A percentile compares a stretch with the other conserved stretches of the same genome.
Evolutionary conservation across 106 monocot genomes (phyloP).

Genomic region (Gastrodia elata): DNA sequence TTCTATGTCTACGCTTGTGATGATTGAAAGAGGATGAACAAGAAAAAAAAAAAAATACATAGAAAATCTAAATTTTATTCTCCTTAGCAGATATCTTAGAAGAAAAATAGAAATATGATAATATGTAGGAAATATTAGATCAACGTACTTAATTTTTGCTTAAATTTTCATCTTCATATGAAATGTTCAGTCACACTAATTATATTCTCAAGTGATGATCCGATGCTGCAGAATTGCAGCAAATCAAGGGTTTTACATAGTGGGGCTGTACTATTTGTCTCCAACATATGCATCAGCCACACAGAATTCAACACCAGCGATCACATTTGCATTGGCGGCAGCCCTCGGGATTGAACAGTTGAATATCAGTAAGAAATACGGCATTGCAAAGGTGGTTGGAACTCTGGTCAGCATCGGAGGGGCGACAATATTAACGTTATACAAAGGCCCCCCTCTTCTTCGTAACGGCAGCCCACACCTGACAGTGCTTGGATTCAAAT

Average conservation of each 20-base stretch:
- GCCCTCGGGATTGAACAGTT: conserved; percentile 75
- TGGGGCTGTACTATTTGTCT: conserved; percentile 68
- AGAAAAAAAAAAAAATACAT: no score
- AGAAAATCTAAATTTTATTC: no score
- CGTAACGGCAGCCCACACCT: conserved; percentile 8
- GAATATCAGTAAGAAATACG: conserved; percentile 37
- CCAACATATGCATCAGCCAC: conserved; percentile 89
- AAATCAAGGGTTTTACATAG: conserved; percentile 79
- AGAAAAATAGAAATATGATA: no score
- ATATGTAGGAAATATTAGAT: no score
- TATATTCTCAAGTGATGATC: not conserved
- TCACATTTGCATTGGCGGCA: conserved; percentile 79
- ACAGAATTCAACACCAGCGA: conserved; percentile 68
- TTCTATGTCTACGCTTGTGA: no score
- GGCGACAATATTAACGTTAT: conserved; percentile 76
- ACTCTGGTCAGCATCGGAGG: conserved; percentile 68
- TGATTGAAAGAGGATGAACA: no score
- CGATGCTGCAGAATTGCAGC: conserved; percentile 45
- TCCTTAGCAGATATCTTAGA: no score
- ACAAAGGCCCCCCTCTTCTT: conserved; percentile 71
- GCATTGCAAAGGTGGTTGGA: conserved; percentile 76
- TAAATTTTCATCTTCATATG: no score
- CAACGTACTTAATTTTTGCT: no score
- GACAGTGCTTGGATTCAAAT: not conserved
- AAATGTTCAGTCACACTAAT: no score